phyloP scores from a whole-genome alignment of 108 stramenopile species.

The Chaetoceros tenuissimus region DNA sequence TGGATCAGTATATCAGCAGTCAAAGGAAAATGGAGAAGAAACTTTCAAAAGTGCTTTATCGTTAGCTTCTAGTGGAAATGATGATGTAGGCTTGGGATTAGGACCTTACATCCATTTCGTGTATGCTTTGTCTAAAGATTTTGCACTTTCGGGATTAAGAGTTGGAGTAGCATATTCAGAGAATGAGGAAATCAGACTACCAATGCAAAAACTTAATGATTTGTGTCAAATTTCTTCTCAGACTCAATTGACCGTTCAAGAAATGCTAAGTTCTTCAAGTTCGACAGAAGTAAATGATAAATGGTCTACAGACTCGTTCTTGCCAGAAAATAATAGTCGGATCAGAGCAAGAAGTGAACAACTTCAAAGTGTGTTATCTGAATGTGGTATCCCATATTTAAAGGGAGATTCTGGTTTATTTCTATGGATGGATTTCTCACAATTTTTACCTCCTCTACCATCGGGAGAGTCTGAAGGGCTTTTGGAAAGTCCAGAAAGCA shows the following conservation, averaged over 20 bases:
- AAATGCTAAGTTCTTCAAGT: slow-evolving; percentile 29
- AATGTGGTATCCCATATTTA: slow-evolving; percentile 55
- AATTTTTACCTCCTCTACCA: slow-evolving; percentile 38
- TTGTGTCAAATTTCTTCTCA: slow-evolving; percentile 71
- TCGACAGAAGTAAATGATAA: background rate
- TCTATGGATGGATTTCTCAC: slow-evolving; percentile 76
- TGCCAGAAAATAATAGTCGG: slow-evolving; percentile 39
- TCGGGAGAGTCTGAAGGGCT: slow-evolving; percentile 17
- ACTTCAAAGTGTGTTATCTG: slow-evolving; percentile 39
- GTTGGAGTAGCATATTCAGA: slow-evolving; percentile 76
- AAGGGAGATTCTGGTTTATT: slow-evolving; percentile 65
- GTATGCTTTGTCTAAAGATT: slow-evolving; percentile 83
- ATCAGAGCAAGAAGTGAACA: slow-evolving; percentile 43
- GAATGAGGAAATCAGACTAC: slow-evolving; percentile 57
- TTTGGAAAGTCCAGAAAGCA: slow-evolving; percentile 13
- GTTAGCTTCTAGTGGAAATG: slow-evolving; percentile 25
- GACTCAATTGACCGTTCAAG: slow-evolving; percentile 66
- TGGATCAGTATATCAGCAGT: slow-evolving; percentile 45
- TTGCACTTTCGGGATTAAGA: slow-evolving; percentile 74
- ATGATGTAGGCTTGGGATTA: slow-evolving; percentile 32
- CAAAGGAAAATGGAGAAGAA: slow-evolving; percentile 12
- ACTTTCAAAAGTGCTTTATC: slow-evolving; percentile 54
- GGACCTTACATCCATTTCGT: slow-evolving; percentile 78
- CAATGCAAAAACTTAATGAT: slow-evolving; percentile 79
- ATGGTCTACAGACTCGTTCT: slow-evolving; percentile 45